A percentile compares a stretch with the other conserved stretches of the same genome.
phyloP scores from a whole-genome alignment of 2,329 filamentous ascomycete genomes.

The Madurella fahalii region DNA sequence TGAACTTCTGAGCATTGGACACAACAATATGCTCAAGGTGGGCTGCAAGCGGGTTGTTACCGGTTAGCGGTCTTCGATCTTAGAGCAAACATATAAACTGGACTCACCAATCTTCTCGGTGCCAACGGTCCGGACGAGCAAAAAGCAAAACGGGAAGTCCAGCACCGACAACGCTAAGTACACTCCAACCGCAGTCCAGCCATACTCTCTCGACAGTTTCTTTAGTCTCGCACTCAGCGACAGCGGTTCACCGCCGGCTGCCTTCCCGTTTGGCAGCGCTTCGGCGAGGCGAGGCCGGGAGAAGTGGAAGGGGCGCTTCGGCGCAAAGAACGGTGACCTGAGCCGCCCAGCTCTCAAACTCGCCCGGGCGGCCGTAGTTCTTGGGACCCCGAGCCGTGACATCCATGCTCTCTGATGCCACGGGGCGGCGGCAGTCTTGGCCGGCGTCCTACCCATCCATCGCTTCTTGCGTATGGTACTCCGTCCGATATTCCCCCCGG shows the following conservation, averaged over 20 bases:
- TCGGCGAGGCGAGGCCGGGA: conserved; percentile 26
- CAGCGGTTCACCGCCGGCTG: conserved; percentile 31
- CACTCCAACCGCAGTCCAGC: conserved; percentile 88
- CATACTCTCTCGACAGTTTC: conserved; percentile 86
- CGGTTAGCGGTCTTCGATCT: conserved; percentile 1
- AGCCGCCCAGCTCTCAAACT: conserved; percentile 1
- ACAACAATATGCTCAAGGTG: conserved; percentile 65
- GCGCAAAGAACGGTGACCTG: conserved; percentile 8
- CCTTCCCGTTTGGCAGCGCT: not conserved
- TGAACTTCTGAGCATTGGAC: conserved; percentile 51
- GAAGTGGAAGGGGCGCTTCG: conserved; percentile 29
- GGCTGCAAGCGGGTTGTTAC: conserved; percentile 37
- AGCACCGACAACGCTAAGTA: conserved; percentile 78
- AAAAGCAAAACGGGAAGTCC: conserved; percentile 93
- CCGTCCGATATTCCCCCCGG: conserved; percentile 4
- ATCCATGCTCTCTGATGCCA: conserved; percentile 17
- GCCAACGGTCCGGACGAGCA: conserved; percentile 77
- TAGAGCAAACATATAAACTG: not conserved
- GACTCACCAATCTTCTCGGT: conserved; percentile 76
- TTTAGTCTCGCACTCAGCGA: conserved; percentile 69
- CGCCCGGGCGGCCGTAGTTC: conserved; percentile 3
- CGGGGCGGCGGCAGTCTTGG: conserved; percentile 1
- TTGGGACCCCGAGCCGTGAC: conserved; percentile 17
- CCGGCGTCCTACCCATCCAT: conserved; percentile 7
- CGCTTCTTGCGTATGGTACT: conserved; percentile 1